Percentiles rank a stretch among this genome's conserved stretches.
These are phyloP conservation scores for Pythium brassicae DNA, from an alignment of 352 stramenopile genomes.

Conservation along the genomic window DNA sequence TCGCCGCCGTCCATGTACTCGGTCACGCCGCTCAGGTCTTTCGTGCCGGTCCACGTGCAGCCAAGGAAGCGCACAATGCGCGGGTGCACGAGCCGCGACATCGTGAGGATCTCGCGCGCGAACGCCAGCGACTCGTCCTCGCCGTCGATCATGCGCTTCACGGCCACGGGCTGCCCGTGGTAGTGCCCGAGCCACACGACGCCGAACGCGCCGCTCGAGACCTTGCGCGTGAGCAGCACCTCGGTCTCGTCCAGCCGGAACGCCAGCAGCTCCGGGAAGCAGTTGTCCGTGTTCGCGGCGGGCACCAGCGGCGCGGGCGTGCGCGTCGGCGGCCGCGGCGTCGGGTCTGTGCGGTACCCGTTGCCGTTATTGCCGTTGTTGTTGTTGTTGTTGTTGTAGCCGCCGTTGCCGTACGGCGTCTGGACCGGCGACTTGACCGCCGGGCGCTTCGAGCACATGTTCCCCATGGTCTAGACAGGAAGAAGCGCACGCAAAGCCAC, in stretches of 20 bases:
- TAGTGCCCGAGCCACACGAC: constrained; percentile 86
- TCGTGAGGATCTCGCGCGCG: constrained; percentile 77
- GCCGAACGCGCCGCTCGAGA: constrained; percentile 77
- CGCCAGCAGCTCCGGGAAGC: constrained; percentile 65
- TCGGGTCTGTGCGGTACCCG: background rate
- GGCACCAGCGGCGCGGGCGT: background rate
- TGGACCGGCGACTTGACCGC: constrained; percentile 8
- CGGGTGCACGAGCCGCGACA: constrained; percentile 73
- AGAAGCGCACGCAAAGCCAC: too few species aligned
- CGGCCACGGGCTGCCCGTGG: constrained; percentile 77
- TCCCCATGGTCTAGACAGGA: constrained; percentile 8
- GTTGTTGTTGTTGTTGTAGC: background rate
- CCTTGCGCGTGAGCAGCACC: constrained; percentile 76
- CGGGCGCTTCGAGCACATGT: constrained; percentile 8
- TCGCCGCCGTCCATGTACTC: constrained; percentile 87
- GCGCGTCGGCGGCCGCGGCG: background rate
- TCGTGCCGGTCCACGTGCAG: constrained; percentile 75
- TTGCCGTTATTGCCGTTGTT: background rate
- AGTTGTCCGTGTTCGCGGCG: constrained; percentile 40
- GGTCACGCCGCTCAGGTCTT: constrained; percentile 73
- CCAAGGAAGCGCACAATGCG: constrained; percentile 87
- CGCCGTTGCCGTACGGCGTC: constrained; percentile 5
- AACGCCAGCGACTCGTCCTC: constrained; percentile 76
- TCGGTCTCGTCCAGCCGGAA: constrained; percentile 83
- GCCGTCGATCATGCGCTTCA: constrained; percentile 86